Base-by-base conservation (phyloP, 23 red algal genomes). In the Pyropia yezoensis region DNA sequence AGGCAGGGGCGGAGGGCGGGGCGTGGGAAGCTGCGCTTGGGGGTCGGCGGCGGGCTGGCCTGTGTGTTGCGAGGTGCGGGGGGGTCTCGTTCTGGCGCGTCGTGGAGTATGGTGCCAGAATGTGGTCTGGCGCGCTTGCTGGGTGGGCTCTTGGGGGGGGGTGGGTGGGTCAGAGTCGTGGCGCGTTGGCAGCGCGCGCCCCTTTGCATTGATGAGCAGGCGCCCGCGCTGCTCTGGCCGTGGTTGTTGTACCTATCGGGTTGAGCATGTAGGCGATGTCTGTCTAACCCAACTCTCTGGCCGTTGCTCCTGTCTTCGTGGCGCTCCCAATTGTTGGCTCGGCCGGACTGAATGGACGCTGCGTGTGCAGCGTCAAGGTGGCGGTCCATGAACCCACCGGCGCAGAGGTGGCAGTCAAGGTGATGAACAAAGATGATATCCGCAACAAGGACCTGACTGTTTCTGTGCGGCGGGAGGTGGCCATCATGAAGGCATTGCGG, bases 401-500 rank as follows among this genome's bases (percentile, higher is more conserved):
- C 63, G 47, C 6, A 17, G 19, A 45, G 33, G 32, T 49, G 49
- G 86, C 86, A 7, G 75, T 90, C 24, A 90, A 90, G 70, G 74
- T 80, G 45, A 80, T 90, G 86, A 70, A 90, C 49, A 90, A 90
- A 70, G 77, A 67, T 62, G 77, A 90, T 49, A 90, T 90, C 62
- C 74, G 77, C 33, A 75, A 74, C 17, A 65, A 90, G 52, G 86
- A 90, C 29, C 70, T 90, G 86, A 90, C 86, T 22, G 67, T 83
- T 59, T 75, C 79, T 18, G 86, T 90, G 55, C 86, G 86, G 15
- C 69, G 86, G 21, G 86, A 96, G 74, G 91, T 98, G 57, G 87
- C 94, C n/a, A 88, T 98, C 19, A 98, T 98, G 94, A 98, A 98
- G 47, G 76, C 85, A 57, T 65, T 89, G 52, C 81, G 91, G 20